phyloP scores from a whole-genome alignment of 495 filamentous ascomycete species.

The Aspergillus nanangensis region DNA sequence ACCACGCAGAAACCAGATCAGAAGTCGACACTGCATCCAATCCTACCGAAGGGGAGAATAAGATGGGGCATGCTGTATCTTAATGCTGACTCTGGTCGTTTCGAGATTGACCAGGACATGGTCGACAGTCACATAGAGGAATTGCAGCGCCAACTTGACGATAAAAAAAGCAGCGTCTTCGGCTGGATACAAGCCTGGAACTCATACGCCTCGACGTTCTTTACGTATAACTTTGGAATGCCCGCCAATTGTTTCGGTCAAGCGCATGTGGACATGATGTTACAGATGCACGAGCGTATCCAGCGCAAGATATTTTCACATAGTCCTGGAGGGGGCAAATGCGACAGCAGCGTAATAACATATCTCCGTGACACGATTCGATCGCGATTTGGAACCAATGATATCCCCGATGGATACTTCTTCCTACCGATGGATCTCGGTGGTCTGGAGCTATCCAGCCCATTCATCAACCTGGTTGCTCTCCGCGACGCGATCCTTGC shows the following conservation, averaged over 20 bases:
- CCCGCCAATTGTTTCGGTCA: conserved; percentile 12
- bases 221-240: conserved; percentile 11
- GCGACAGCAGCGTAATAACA: conserved; percentile 7
- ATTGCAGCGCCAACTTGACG: conserved; percentile 1
- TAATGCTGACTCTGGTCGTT: conserved; percentile 8
- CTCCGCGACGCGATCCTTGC: conserved; percentile 1
- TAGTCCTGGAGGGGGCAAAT: background rate
- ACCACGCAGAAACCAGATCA: background rate
- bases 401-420: conserved; percentile 12
- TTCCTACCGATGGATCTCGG: conserved; percentile 13
- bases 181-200: conserved; percentile 15
- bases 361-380: conserved; percentile 8
- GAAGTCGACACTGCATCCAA: background rate
- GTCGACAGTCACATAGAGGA: conserved; percentile 7
- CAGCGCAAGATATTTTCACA: conserved; percentile 8
- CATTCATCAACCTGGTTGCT: conserved; percentile 9
- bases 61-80: conserved; percentile 14
- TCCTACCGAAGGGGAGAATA: conserved; percentile 5
- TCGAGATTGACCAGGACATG: conserved; percentile 14
- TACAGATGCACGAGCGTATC: conserved; percentile 8
- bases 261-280: conserved; percentile 11
- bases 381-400: background rate
- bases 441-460: conserved; percentile 11
- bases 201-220: conserved; percentile 11
- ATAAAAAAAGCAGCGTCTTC: conserved; percentile 7